Evolutionary conservation across 495 filamentous ascomycete genomes (phyloP).

Genomic region (Penicillium diatomitis): DNA sequence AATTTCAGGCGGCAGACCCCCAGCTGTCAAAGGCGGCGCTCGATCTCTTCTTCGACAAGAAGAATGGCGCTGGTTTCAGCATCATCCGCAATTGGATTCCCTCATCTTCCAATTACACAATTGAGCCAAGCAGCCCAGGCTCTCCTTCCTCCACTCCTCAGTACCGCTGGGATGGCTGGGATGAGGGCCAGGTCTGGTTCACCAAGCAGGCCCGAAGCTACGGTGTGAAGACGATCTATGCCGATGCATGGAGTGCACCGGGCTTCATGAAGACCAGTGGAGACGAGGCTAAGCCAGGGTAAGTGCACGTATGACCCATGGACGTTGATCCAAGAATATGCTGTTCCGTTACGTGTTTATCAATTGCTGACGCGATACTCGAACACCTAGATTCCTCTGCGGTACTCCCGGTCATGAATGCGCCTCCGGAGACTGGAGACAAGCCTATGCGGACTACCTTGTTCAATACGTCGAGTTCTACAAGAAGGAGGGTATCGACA

Average conservation of each 20-base stretch:
- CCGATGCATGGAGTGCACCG: not conserved
- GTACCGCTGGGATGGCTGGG: not conserved
- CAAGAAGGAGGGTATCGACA: not conserved
- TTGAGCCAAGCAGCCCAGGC: not conserved
- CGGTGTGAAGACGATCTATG: not conserved
- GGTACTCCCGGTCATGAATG: not conserved
- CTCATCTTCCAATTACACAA: not conserved
- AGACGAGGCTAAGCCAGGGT: not conserved
- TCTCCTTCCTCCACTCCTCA: not conserved
- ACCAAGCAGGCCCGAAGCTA: not conserved
- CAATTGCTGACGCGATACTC: not conserved
- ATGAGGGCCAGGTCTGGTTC: not conserved
- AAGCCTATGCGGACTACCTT: conserved; percentile 1
- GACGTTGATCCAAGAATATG: not conserved
- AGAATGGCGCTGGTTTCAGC: not conserved
- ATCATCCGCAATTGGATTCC: conserved; percentile 1
- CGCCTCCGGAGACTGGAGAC: not conserved
- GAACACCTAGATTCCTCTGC: not conserved
- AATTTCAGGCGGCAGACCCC: not conserved
- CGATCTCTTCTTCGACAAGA: not conserved
- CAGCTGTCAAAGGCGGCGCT: not conserved
- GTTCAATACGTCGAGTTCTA: not conserved
- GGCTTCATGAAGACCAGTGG: not conserved
- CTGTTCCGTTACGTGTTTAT: too few species aligned
- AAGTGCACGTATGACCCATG: not conserved